Conservation (phyloP, 2,329 filamentous ascomycete genomes). For the Colletotrichum aenigma region DNA sequence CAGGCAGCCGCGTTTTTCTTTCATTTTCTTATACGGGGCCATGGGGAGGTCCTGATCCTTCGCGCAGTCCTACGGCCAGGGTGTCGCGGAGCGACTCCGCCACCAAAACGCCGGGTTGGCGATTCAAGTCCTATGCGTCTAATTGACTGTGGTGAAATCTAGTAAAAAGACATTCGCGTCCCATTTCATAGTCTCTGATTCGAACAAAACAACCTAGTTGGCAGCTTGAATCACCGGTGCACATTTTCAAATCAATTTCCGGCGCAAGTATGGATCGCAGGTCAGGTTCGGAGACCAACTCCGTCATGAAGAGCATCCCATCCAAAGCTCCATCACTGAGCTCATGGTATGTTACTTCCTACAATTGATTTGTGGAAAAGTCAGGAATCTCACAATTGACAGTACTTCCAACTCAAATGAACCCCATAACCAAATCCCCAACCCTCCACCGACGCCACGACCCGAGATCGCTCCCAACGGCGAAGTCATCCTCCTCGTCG, state of each 20-base stretch:
- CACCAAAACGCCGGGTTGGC: not conserved
- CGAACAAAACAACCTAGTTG: rapidly evolving
- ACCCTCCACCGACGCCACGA: not conserved
- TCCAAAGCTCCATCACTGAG: not conserved
- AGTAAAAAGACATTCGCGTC: not conserved
- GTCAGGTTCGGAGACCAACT: not conserved
- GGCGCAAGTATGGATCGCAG: not conserved
- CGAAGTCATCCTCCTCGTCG: not conserved
- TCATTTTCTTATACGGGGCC: not conserved
- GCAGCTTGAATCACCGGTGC: rapidly evolving
- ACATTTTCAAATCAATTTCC: not conserved
- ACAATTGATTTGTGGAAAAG: rapidly evolving
- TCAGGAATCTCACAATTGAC: rapidly evolving
- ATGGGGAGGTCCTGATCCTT: not conserved
- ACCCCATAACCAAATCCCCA: rapidly evolving
- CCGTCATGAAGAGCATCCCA: not conserved
- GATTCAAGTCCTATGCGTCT: not conserved
- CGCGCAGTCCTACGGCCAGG: not conserved
- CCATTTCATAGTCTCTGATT: not conserved
- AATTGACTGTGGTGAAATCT: not conserved
- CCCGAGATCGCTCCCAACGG: not conserved
- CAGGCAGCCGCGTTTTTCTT: not conserved
- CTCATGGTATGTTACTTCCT: not conserved
- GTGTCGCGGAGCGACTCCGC: not conserved
- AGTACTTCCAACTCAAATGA: not conserved